phyloP scores from a whole-genome alignment of 805 yeast species.

The Candida broadrunensis region DNA sequence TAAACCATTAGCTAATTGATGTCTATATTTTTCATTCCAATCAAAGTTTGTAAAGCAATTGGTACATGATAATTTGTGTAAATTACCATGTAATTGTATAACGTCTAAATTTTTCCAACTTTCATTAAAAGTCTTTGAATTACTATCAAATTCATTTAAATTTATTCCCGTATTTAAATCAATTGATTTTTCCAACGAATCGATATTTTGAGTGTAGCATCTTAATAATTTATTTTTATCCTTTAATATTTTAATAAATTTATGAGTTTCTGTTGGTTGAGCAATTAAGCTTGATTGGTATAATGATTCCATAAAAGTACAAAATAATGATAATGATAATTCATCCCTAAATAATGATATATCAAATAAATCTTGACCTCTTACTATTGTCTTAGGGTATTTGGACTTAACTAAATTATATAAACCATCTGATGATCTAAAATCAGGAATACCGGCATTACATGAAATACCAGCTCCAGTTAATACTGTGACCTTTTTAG shows the following conservation, averaged over 20 bases:
- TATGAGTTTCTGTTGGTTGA: slow-evolving; percentile 80
- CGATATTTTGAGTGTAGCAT: slow-evolving; percentile 95
- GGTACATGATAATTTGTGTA: slow-evolving; percentile 74
- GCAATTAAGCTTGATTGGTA: slow-evolving; percentile 64
- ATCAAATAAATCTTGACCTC: slow-evolving; percentile 91
- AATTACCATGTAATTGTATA: slow-evolving; percentile 88
- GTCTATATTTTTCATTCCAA: slow-evolving; percentile 59
- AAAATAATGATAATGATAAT: slow-evolving; percentile 67
- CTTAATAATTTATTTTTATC: slow-evolving; percentile 66
- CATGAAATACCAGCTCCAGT: slow-evolving; percentile 98
- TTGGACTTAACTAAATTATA: slow-evolving; percentile 68
- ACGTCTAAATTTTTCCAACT: slow-evolving; percentile 69
- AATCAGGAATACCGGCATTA: slow-evolving; percentile 96
- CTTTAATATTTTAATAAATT: slow-evolving; percentile 60
- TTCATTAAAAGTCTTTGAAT: slow-evolving; percentile 25
- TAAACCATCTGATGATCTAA: slow-evolving; percentile 79
- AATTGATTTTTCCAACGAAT: slow-evolving; percentile 71
- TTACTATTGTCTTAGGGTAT: slow-evolving; percentile 59
- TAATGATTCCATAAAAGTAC: slow-evolving; percentile 83
- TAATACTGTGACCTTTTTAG: slow-evolving; percentile 62
- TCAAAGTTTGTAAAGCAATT: slow-evolving; percentile 54
- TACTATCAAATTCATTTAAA: slow-evolving; percentile 22
- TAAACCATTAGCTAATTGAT: slow-evolving; percentile 53
- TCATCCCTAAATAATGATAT: slow-evolving; percentile 73
- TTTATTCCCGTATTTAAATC: slow-evolving; percentile 61